These are phyloP conservation scores for Lathyrus aphaca DNA, from an alignment of 306 rosid genomes.

Conservation along the genomic window DNA sequence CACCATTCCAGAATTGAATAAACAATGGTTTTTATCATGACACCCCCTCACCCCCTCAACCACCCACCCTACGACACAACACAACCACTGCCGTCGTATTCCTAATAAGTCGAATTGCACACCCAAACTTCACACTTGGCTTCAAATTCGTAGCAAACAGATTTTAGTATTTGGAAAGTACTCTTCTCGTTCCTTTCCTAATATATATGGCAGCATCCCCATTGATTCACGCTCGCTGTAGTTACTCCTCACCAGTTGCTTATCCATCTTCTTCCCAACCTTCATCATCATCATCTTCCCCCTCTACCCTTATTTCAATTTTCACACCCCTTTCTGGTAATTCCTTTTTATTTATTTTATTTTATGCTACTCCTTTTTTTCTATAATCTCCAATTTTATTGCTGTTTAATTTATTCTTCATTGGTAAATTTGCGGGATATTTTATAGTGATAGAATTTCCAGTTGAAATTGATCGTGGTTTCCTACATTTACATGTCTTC, in stretches of 20 bases:
- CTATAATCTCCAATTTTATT: constrained; percentile 17
- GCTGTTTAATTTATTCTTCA: background rate
- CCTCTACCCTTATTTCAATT: constrained; percentile 7
- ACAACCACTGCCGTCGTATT: background rate
- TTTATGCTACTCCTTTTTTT: background rate
- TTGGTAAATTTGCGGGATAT: background rate
- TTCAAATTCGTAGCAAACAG: background rate
- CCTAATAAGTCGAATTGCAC: background rate
- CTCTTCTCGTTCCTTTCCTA: background rate
- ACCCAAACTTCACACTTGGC: background rate
- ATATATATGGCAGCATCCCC: constrained; percentile 30
- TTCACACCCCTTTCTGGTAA: constrained; percentile 38
- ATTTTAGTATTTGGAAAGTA: too few relatives aligned
- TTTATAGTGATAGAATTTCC: background rate
- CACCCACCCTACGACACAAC: background rate
- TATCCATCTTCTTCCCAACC: constrained; percentile 21
- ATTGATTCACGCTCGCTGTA: constrained; percentile 27
- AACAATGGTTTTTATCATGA: too few relatives aligned
- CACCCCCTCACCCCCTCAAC: background rate
- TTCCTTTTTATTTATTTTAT: background rate
- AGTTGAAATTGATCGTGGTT: background rate
- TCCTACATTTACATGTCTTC: background rate
- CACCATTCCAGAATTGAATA: background rate
- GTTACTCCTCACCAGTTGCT: constrained; percentile 23
- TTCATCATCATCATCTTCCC: constrained; percentile 37